These are phyloP conservation scores for Gigaspora rosea DNA, from an alignment of 192 early-diverging fungal genomes.

Conservation along the genomic window DNA sequence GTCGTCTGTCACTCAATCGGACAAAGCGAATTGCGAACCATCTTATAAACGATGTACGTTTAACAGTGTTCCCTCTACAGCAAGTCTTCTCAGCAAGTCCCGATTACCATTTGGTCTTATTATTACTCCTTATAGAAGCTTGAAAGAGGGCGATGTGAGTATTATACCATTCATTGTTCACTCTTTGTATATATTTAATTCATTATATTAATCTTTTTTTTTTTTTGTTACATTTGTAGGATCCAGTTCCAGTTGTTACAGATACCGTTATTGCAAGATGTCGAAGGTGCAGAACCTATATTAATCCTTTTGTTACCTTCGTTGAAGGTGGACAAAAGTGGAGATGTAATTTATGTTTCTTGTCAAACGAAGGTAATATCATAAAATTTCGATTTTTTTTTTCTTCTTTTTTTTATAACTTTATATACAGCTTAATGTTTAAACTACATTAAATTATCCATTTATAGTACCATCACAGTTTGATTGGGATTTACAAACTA, in stretches of 20 bases:
- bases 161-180: not conserved
- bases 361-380: slow-evolving; percentile 80
- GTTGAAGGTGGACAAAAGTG: slow-evolving; percentile 94
- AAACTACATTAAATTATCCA: not conserved
- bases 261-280: slow-evolving; percentile 92
- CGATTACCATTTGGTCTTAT: slow-evolving; percentile 88
- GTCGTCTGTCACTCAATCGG: slow-evolving; percentile 56
- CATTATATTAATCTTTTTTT: slow-evolving; percentile 8
- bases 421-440: not conserved
- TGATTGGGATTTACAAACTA: slow-evolving; percentile 77
- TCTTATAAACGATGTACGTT: slow-evolving; percentile 89
- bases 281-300: slow-evolving; percentile 91
- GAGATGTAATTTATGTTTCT: slow-evolving; percentile 95
- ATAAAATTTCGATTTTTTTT: not conserved
- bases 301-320: slow-evolving; percentile 96
- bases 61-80: slow-evolving; percentile 85
- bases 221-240: slow-evolving; percentile 52
- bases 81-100: slow-evolving; percentile 81
- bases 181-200: not conserved
- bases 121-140: slow-evolving; percentile 83
- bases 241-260: slow-evolving; percentile 83
- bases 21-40: slow-evolving; percentile 66
- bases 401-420: not conserved
- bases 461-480: slow-evolving; percentile 68
- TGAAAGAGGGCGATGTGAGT: slow-evolving; percentile 72